Evolutionary conservation across 2,329 filamentous ascomycete genomes (phyloP).

Genomic region (Fusarium proliferatum): DNA sequence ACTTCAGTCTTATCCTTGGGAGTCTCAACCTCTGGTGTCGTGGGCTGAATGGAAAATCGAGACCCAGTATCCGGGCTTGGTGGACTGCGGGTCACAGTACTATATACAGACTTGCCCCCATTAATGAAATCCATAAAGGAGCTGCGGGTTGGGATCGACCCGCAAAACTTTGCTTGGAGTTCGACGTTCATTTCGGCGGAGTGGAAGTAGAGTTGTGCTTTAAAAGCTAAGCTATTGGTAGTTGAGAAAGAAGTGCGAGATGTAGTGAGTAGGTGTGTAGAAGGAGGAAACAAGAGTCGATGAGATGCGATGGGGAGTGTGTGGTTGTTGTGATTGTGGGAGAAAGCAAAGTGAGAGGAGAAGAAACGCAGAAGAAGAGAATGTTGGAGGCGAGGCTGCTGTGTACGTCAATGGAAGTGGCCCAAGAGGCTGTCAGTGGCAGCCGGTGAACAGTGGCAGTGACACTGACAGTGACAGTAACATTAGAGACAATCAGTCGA

Average conservation of each 20-base stretch:
- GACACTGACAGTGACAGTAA: neutral
- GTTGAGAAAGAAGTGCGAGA: neutral
- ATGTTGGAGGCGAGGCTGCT: neutral
- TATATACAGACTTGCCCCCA: neutral
- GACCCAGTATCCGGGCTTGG: neutral
- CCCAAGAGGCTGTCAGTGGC: neutral
- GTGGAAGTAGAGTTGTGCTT: neutral
- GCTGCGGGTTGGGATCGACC: neutral
- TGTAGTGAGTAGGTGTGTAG: neutral
- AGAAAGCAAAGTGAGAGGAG: neutral
- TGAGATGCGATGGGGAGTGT: neutral
- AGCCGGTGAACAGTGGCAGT: conserved; percentile 5
- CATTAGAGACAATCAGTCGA: neutral
- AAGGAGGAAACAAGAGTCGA: neutral
- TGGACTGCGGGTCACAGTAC: neutral
- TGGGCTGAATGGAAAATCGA: neutral
- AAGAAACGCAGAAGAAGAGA: neutral
- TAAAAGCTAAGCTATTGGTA: neutral
- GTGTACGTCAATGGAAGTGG: neutral
- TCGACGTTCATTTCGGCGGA: neutral
- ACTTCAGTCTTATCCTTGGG: neutral
- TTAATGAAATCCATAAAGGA: conserved; percentile 13
- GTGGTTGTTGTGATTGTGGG: neutral
- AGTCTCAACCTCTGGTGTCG: neutral
- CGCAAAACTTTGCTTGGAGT: neutral